Base-by-base conservation (phyloP, 768 basidiomycete genomes). In the Lactifluus piperatus region DNA sequence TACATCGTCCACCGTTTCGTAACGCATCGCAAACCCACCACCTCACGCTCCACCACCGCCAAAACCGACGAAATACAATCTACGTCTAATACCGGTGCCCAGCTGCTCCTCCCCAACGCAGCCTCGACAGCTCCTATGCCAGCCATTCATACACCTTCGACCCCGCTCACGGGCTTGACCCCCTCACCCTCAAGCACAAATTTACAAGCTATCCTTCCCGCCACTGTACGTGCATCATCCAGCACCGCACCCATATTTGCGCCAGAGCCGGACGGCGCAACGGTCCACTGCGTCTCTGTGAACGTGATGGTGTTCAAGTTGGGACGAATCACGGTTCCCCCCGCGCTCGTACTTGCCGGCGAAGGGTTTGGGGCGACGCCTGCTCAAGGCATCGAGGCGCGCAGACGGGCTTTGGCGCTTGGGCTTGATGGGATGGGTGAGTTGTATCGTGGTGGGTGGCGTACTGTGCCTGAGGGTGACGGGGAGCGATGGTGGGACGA, bases 321-420 rank as follows among this genome's bases (percentile, higher is more conserved):
- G 24, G 83, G 82, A 0, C 79, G 87, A 1, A 84, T 90, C 60
- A 89, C 86, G 20, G 77, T 88, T 54, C 88, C 88, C 2, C 88
- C 88, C 13, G 75, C 76, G 4, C 58, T 91, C 60, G 78, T 79
- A 11, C 69, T 88, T 34, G 84, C 81, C 1, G 63, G 73, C 1
- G 82, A 85, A 58, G 88, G 88, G 0, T 81, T 84, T 63, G 67
- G 67, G 43, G 65, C 67, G 24, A 69, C 73, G 4, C 65, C 61
- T 44, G n/a, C 51, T 62, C 52, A 49, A n/a, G 54, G 51, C 36
- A 29, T 11, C n/a, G 44, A 45, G 43, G 55, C 41, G 36, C 66
- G 60, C n/a, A 51, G 27, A 62, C 56, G 71, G 20, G 64, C 60
- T n/a, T 43, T 58, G 32, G 52, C 71, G 1, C 75, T 76, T n/a